Evolutionary conservation across 1,284 basidiomycete genomes (phyloP), one percentile per base, ranked within the genome.

Genomic region (Malassezia globosa): DNA sequence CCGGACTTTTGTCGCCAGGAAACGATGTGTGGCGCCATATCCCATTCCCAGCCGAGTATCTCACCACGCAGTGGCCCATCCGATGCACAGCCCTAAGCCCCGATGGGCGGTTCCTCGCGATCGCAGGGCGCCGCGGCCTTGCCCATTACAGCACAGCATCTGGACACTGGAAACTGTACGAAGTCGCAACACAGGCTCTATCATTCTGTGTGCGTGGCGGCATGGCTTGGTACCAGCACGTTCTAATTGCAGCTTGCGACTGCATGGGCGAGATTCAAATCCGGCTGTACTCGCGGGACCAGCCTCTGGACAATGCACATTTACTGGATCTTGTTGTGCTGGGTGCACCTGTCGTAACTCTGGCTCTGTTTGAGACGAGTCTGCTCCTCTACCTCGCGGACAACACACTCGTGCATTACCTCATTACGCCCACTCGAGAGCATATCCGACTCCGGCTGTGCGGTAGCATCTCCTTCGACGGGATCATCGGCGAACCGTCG

Each of bases 1-100:
- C 94, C 82, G 90, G 87, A 65, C 83, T 97, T 40, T 95, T 97
- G 70, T 95, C 95, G 66, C 92, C 92, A n/a, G 90, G 95, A 66
- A 87, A 87, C 3, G 92, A 96, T 63, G 88, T 95, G 7, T 68
- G 65, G 65, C 65, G 60, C 22, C 55, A 57, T 35, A 46, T 63
- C 42, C 55, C 85, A 82, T 81, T 97, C n/a, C 94, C 94, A 0
- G 81, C 84, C 61, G 75, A 77, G 18, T 99, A 97, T 73, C 75
- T 96, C 31, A 80, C 87, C 0, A 78, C 81, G 11, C 94, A 97
- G 63, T 95, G 92, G 87, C 94, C 94, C 0, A 83, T 97, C 35
- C 82, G 83, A 33, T 94, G 90, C 68, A 90, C 90, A 5, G 84
- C 85, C 4, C 80, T 97, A 50, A 94, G 87, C 49, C 79, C 78